A percentile compares a stretch with the other conserved stretches of the same genome.
phyloP scores from a whole-genome alignment of 768 basidiomycete species.

The Daedaleopsis nitida region DNA sequence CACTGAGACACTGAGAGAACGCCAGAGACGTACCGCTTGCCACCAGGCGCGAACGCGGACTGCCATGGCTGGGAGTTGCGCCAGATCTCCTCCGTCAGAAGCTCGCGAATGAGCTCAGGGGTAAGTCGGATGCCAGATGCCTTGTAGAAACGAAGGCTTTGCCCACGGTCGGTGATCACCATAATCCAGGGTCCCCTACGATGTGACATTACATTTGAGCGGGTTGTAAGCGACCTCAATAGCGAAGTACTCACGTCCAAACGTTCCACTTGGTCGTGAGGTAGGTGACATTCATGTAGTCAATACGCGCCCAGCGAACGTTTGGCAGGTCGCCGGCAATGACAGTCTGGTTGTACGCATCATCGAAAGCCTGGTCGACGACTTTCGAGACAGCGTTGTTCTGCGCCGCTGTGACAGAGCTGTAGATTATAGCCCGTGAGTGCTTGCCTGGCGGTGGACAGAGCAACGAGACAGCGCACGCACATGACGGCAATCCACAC shows the following conservation, averaged over 20 bases:
- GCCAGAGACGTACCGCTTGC: slow-evolving; percentile 55
- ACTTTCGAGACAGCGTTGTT: slow-evolving; percentile 69
- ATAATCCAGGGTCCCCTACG: slow-evolving; percentile 77
- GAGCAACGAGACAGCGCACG: slow-evolving; percentile 27
- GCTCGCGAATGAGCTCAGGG: slow-evolving; percentile 62
- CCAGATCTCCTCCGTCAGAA: slow-evolving; percentile 68
- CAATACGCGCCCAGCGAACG: slow-evolving; percentile 83
- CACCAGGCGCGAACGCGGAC: slow-evolving; percentile 72
- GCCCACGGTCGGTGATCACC: slow-evolving; percentile 68
- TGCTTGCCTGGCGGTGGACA: not conserved
- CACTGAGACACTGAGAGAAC: not conserved
- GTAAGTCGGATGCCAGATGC: slow-evolving; percentile 62
- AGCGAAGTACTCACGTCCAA: slow-evolving; percentile 66
- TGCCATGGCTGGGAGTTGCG: slow-evolving; percentile 67
- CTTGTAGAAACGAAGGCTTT: slow-evolving; percentile 79
- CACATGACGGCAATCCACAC: slow-evolving; percentile 83
- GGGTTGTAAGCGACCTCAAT: not conserved
- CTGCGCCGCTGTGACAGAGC: slow-evolving; percentile 58
- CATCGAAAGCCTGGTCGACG: slow-evolving; percentile 75
- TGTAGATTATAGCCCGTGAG: slow-evolving; percentile 27
- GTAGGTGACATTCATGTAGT: slow-evolving; percentile 82
- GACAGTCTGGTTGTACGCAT: slow-evolving; percentile 65
- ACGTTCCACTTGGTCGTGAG: slow-evolving; percentile 85
- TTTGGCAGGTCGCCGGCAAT: slow-evolving; percentile 63
- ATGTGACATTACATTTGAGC: slow-evolving; percentile 5